Evolutionary conservation across 495 filamentous ascomycete species (phyloP).

Genomic region (Penicillium herquei): DNA sequence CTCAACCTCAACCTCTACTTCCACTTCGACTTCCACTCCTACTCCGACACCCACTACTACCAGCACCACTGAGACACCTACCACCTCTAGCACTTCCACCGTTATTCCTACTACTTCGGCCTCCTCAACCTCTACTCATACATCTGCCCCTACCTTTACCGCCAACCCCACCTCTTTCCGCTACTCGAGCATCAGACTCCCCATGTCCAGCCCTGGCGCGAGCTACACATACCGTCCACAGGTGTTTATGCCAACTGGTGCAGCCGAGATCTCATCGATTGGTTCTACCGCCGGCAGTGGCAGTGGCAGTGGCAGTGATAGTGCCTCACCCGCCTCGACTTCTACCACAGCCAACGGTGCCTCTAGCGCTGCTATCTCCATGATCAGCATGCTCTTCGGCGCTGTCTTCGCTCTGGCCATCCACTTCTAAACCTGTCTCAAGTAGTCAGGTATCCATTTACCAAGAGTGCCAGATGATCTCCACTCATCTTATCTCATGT

Average conservation of each 20-base stretch:
- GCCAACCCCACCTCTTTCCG: not conserved
- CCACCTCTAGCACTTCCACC: constrained; percentile 19
- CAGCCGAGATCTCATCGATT: constrained; percentile 18
- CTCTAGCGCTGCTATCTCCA: constrained; percentile 22
- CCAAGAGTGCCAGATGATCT: constrained; percentile 1
- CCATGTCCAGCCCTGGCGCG: constrained; percentile 20
- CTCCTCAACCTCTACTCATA: constrained; percentile 14
- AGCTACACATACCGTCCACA: constrained; percentile 37
- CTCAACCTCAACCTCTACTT: constrained; percentile 24
- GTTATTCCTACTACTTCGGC: constrained; percentile 4
- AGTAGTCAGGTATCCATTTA: constrained; percentile 7
- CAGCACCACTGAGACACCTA: constrained; percentile 22
- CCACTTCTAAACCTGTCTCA: constrained; percentile 17
- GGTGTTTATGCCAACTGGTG: constrained; percentile 30
- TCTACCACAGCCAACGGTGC: constrained; percentile 21
- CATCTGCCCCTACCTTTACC: constrained; percentile 4
- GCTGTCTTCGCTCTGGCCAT: constrained; percentile 28
- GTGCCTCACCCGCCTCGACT: constrained; percentile 12
- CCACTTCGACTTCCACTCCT: constrained; percentile 16
- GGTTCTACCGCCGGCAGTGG: constrained; percentile 7
- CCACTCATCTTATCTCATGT: not conserved
- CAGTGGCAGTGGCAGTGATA: too few relatives aligned
- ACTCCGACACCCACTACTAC: constrained; percentile 25
- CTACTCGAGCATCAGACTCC: constrained; percentile 10
- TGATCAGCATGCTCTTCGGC: constrained; percentile 27